Evolutionary conservation across 306 rosid species (phyloP).

Genomic region (Pterocarpus macrocarpus): DNA sequence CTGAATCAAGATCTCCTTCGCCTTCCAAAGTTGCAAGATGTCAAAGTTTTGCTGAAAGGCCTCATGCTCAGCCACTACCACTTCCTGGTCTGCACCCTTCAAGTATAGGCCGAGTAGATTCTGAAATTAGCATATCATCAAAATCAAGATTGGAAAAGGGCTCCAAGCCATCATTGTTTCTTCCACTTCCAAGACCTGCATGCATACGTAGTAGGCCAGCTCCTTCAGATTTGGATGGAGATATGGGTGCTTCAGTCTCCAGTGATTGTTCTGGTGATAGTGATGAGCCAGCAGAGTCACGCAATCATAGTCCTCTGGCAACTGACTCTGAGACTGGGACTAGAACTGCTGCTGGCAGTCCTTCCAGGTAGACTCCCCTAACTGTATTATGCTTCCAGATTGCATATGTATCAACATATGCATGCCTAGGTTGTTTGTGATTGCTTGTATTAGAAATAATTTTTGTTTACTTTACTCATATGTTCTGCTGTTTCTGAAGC

Average conservation of each 20-base stretch:
- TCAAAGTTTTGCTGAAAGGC: slow-evolving; percentile 94
- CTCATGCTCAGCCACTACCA: slow-evolving; percentile 92
- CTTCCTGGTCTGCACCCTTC: slow-evolving; percentile 84
- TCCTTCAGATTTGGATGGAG: slow-evolving; percentile 84
- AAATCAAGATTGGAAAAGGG: slow-evolving; percentile 70
- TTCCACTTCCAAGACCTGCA: slow-evolving; percentile 80
- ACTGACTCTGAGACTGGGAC: slow-evolving; percentile 76
- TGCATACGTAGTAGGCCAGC: slow-evolving; percentile 70
- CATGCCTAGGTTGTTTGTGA: slow-evolving; percentile 40
- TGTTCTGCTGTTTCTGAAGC: slow-evolving; percentile 60
- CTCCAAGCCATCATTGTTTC: slow-evolving; percentile 69
- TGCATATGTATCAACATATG: slow-evolving; percentile 37
- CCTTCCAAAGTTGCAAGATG: slow-evolving; percentile 95
- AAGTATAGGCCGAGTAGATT: slow-evolving; percentile 78
- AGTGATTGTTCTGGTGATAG: slow-evolving; percentile 82
- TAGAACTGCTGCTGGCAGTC: slow-evolving; percentile 75
- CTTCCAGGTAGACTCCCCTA: slow-evolving; percentile 77
- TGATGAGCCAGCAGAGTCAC: slow-evolving; percentile 80
- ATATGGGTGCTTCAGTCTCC: slow-evolving; percentile 71
- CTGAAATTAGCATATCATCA: slow-evolving; percentile 76
- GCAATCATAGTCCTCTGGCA: slow-evolving; percentile 77
- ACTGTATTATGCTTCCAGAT: slow-evolving; percentile 38
- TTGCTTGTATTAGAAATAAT: slow-evolving; percentile 31
- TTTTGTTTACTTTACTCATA: slow-evolving; percentile 51
- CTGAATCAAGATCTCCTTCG: slow-evolving; percentile 86